Percentiles rank a stretch among this genome's conserved stretches.
Conservation (phyloP, 495 filamentous ascomycete species). For the Cercophora sp. region DNA sequence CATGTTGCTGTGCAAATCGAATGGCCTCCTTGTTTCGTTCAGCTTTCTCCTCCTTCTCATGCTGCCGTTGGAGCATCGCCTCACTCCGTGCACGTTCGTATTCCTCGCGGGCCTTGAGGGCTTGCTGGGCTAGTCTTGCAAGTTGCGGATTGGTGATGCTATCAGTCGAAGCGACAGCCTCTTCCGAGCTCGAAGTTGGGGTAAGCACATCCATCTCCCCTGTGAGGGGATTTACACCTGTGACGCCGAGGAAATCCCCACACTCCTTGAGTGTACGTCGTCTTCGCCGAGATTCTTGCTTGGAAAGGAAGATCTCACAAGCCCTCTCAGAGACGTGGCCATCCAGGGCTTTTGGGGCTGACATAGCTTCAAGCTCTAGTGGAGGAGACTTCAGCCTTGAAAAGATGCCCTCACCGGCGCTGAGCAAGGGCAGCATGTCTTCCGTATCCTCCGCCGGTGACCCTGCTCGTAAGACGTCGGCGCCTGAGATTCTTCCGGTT, state of each 20-base stretch:
- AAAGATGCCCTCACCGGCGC: too few relatives aligned
- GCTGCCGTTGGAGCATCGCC: conserved; percentile 25
- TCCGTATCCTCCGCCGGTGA: not conserved
- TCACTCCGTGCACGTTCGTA: conserved; percentile 29
- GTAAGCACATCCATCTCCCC: conserved; percentile 44
- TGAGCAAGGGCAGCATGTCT: too few relatives aligned
- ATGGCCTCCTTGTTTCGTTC: conserved; percentile 33
- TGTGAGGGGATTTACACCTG: conserved; percentile 52
- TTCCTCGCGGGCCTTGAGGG: conserved; percentile 24
- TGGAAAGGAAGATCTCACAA: conserved; percentile 29
- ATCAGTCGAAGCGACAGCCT: conserved; percentile 11
- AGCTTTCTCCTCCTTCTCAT: conserved; percentile 27
- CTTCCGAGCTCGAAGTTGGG: conserved; percentile 36
- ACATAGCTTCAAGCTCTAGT: conserved; percentile 9
- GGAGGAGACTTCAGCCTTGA: not conserved
- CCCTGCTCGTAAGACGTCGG: not conserved
- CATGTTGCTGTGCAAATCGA: conserved; percentile 26
- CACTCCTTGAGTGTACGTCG: conserved; percentile 40
- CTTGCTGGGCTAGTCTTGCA: conserved; percentile 26
- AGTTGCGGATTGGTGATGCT: conserved; percentile 16
- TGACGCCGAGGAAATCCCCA: conserved; percentile 52
- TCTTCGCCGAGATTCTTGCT: conserved; percentile 34
- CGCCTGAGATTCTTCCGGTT: not conserved
- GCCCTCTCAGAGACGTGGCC: too few relatives aligned
- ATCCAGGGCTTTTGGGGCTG: too few relatives aligned